Percentiles rank a stretch among this genome's conserved stretches.
These are phyloP conservation scores for Botrytis paeoniae DNA, from an alignment of 2,329 filamentous ascomycete species.

Conservation along the genomic window DNA sequence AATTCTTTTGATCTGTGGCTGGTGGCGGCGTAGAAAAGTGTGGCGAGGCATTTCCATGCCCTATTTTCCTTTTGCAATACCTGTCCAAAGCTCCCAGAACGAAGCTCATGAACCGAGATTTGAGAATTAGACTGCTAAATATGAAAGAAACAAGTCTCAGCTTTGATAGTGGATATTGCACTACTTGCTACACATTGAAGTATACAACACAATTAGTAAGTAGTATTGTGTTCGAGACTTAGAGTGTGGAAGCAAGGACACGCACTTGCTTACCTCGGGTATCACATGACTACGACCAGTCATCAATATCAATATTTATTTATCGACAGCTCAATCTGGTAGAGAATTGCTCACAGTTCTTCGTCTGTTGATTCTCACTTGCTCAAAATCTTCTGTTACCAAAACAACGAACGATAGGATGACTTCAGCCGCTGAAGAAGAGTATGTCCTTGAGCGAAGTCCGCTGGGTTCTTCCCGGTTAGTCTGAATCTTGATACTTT, in stretches of 20 bases:
- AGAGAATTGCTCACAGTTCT: too few species aligned
- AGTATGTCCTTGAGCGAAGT: conserved; percentile 3
- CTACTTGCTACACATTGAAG: not conserved
- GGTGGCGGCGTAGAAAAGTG: not conserved
- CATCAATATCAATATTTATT: not conserved
- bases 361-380: not conserved
- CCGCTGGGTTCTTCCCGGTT: conserved; percentile 6
- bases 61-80: not conserved
- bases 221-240: not conserved
- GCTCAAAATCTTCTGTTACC: accelerated
- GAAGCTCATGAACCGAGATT: not conserved
- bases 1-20: not conserved
- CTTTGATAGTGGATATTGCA: not conserved
- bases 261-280: not conserved
- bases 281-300: accelerated
- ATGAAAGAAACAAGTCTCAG: not conserved
- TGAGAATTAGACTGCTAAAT: not conserved
- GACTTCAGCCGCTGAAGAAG: not conserved
- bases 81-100: not conserved
- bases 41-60: not conserved
- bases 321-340: not conserved
- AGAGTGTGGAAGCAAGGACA: not conserved
- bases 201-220: too few species aligned
- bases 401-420: not conserved
- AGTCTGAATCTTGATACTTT: not conserved